A percentile compares a stretch with the other conserved stretches of the same genome.
Conservation (phyloP, 768 basidiomycete genomes). For the Leccinum imitatum region DNA sequence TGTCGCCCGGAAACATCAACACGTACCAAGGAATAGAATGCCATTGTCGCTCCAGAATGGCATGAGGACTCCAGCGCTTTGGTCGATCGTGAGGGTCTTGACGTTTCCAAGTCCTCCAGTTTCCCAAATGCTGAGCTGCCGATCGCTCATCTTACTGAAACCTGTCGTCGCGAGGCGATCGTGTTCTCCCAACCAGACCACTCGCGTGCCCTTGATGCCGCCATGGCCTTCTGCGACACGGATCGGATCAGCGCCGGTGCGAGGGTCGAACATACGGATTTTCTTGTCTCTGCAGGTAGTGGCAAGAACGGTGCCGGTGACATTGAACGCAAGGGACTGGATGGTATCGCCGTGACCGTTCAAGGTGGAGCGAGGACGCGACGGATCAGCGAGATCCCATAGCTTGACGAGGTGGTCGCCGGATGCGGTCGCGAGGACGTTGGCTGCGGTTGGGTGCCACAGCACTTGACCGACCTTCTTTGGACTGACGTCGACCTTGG, state of each 20-base stretch:
- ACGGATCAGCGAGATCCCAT: conserved; percentile 84
- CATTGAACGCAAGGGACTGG: conserved; percentile 81
- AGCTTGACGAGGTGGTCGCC: conserved; percentile 88
- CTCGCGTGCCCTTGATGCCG: conserved; percentile 90
- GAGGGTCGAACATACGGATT: conserved; percentile 88
- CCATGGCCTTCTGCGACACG: conserved; percentile 83
- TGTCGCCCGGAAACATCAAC: not conserved
- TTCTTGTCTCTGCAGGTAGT: conserved; percentile 95
- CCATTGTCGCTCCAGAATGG: conserved; percentile 97
- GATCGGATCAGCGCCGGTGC: conserved; percentile 78
- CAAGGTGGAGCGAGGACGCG: conserved; percentile 59
- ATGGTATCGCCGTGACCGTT: conserved; percentile 84
- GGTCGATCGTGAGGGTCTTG: conserved; percentile 81
- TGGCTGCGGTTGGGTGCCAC: conserved; percentile 89
- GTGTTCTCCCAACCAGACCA: conserved; percentile 86
- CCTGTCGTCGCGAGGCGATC: conserved; percentile 94
- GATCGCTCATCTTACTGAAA: conserved; percentile 95
- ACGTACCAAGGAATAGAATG: conserved; percentile 76
- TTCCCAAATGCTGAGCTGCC: conserved; percentile 91
- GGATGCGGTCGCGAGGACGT: conserved; percentile 77
- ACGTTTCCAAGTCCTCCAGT: conserved; percentile 69
- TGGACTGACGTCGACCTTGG: conserved; percentile 71
- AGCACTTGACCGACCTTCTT: conserved; percentile 93
- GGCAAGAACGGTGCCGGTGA: conserved; percentile 74
- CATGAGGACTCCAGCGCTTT: conserved; percentile 92